Percentiles rank a stretch among this genome's conserved stretches.
Evolutionary conservation across 345 rosid species (phyloP).

Genomic region (Eucalyptus cloeziana): DNA sequence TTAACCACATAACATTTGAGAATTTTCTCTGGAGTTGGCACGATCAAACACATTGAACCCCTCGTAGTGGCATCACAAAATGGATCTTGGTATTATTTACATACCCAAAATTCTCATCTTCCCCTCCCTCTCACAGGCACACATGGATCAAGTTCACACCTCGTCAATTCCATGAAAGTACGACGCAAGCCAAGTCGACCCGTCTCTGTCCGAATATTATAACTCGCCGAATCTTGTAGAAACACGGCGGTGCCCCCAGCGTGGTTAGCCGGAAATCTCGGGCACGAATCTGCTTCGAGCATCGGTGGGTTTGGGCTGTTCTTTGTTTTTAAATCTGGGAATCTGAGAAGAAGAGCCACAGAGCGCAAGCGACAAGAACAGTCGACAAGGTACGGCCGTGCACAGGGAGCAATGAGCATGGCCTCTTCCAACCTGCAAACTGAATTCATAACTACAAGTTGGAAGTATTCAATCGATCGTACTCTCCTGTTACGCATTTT

Average conservation of each 20-base stretch:
- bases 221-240: neutral
- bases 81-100: neutral
- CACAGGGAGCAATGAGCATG: neutral
- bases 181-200: neutral
- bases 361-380: neutral
- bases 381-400: neutral
- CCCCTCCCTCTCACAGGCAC: neutral
- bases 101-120: neutral
- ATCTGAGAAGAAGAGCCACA: neutral
- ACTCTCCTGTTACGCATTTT: neutral
- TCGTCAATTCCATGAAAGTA: neutral
- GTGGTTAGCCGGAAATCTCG: neutral
- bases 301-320: neutral
- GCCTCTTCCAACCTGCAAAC: neutral
- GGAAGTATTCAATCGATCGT: neutral
- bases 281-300: neutral
- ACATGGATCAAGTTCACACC: neutral
- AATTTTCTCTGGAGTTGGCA: neutral
- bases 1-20: neutral
- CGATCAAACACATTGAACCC: neutral
- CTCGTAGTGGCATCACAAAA: accelerated
- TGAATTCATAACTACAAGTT: neutral
- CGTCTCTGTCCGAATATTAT: neutral
- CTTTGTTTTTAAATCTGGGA: neutral
- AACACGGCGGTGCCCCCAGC: neutral